Percentiles rank a stretch among this genome's conserved stretches.
Conservation (phyloP, 2,329 filamentous ascomycete genomes). For the Triangularia verruculosa region DNA sequence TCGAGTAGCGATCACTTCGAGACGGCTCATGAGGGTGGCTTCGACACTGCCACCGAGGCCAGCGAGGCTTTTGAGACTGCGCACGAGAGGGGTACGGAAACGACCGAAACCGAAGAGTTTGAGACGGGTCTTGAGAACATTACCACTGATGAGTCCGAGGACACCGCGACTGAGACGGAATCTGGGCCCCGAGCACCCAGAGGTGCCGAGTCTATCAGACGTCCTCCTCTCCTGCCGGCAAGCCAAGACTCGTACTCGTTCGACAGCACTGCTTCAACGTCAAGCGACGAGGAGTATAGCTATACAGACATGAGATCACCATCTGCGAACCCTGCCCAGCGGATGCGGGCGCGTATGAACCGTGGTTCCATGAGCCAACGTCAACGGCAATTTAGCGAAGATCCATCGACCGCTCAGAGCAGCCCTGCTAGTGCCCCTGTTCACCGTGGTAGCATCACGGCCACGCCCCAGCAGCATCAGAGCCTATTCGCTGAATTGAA, state of each 20-base stretch:
- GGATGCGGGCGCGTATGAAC: slow-evolving; percentile 69
- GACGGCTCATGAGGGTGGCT: slow-evolving; percentile 73
- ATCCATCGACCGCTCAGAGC: slow-evolving; percentile 56
- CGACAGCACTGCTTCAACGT: slow-evolving; percentile 86
- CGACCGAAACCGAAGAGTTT: slow-evolving; percentile 89
- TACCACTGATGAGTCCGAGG: slow-evolving; percentile 60
- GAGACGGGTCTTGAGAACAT: slow-evolving; percentile 77
- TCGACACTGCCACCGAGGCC: slow-evolving; percentile 35
- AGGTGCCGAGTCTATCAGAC: slow-evolving; percentile 42
- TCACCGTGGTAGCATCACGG: slow-evolving; percentile 36
- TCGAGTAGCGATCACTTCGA: slow-evolving; percentile 55
- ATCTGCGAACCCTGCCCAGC: slow-evolving; percentile 58
- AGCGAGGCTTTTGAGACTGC: slow-evolving; percentile 58
- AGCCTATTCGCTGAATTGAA: slow-evolving; percentile 90
- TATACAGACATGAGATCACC: slow-evolving; percentile 58
- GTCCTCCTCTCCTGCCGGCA: slow-evolving; percentile 42
- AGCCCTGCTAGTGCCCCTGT: slow-evolving; percentile 44
- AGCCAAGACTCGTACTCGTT: slow-evolving; percentile 60
- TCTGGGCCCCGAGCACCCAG: slow-evolving; percentile 41
- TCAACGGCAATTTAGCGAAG: slow-evolving; percentile 60
- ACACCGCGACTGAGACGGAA: slow-evolving; percentile 81
- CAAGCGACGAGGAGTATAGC: slow-evolving; percentile 67
- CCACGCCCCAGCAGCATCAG: slow-evolving; percentile 60
- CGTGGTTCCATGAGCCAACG: slow-evolving; percentile 59
- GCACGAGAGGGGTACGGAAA: slow-evolving; percentile 61